A percentile compares a stretch with the other conserved stretches of the same genome.
phyloP scores from a whole-genome alignment of 2,329 filamentous ascomycete genomes.

The Paraconiothyrium brasiliense region DNA sequence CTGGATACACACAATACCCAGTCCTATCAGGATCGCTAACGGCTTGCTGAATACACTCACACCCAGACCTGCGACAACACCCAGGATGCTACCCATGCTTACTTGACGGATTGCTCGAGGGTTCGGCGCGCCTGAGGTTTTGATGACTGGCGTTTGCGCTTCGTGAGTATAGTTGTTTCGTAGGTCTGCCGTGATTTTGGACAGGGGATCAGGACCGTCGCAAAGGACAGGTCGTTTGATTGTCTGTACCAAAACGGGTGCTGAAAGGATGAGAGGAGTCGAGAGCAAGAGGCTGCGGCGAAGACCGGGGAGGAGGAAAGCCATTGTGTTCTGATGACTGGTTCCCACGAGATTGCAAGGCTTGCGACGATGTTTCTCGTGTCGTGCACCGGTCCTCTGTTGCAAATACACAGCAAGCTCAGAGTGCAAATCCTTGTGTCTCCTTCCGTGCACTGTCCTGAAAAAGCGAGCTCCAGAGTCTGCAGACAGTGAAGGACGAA shows the following conservation, averaged over 20 bases:
- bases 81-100: slow-evolving; percentile 58
- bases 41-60: slow-evolving; percentile 76
- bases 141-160: slow-evolving; percentile 51
- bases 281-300: slow-evolving; percentile 48
- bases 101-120: slow-evolving; percentile 55
- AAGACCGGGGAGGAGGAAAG: slow-evolving; percentile 52
- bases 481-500: not conserved
- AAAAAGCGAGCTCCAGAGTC: slow-evolving; percentile 8
- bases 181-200: slow-evolving; percentile 52
- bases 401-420: slow-evolving; percentile 12
- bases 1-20: slow-evolving; percentile 71
- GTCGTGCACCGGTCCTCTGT: not conserved
- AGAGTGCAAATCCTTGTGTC: slow-evolving; percentile 5
- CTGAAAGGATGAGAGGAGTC: slow-evolving; percentile 47
- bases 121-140: slow-evolving; percentile 52
- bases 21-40: slow-evolving; percentile 72
- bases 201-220: slow-evolving; percentile 44
- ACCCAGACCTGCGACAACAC: slow-evolving; percentile 63
- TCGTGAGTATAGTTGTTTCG: slow-evolving; percentile 48
- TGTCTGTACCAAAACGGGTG: slow-evolving; percentile 43
- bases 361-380: not conserved
- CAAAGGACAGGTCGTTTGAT: slow-evolving; percentile 46
- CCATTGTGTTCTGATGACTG: slow-evolving; percentile 39
- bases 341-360: not conserved
- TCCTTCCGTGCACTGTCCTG: not conserved